phyloP scores from a whole-genome alignment of 164 flowering plant species.

The Liquidambar formosana region DNA sequence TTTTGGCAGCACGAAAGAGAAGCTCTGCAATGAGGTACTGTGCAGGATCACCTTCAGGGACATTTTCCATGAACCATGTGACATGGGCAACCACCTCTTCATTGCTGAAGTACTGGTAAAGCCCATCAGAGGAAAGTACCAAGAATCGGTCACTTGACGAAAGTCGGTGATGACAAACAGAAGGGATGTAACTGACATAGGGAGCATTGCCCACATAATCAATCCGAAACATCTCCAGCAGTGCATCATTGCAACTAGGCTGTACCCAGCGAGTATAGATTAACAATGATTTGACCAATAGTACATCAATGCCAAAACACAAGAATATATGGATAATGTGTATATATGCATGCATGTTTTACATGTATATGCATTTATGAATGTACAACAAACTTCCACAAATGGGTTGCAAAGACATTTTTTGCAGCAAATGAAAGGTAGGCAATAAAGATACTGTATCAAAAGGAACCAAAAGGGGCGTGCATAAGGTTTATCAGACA shows the following conservation, averaged over 20 bases:
- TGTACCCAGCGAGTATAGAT: conserved; percentile 29
- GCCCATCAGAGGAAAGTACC: conserved; percentile 74
- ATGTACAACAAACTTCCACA: no score
- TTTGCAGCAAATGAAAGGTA: no score
- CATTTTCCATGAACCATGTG: conserved; percentile 63
- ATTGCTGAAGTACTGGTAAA: conserved; percentile 71
- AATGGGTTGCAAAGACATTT: no score
- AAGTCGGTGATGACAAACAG: conserved; percentile 54
- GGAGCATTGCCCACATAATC: conserved; percentile 61
- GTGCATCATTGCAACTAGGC: conserved; percentile 63
- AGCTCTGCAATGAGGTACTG: conserved; percentile 68
- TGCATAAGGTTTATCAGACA: no score
- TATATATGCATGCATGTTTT: no score
- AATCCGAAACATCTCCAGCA: conserved; percentile 57
- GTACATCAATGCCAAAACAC: not conserved
- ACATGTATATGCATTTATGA: no score
- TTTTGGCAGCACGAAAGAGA: conserved; percentile 74
- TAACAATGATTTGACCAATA: not conserved
- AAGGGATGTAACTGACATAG: conserved; percentile 58
- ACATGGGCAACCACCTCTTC: conserved; percentile 76
- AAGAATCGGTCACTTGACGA: conserved; percentile 61
- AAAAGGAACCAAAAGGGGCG: no score
- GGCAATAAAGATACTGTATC: no score
- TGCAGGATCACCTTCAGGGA: conserved; percentile 80
- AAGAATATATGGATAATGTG: no score